A percentile compares a stretch with the other conserved stretches of the same genome.
Evolutionary conservation across 2,329 filamentous ascomycete species (phyloP).

Genomic region (Tolypocladium album): DNA sequence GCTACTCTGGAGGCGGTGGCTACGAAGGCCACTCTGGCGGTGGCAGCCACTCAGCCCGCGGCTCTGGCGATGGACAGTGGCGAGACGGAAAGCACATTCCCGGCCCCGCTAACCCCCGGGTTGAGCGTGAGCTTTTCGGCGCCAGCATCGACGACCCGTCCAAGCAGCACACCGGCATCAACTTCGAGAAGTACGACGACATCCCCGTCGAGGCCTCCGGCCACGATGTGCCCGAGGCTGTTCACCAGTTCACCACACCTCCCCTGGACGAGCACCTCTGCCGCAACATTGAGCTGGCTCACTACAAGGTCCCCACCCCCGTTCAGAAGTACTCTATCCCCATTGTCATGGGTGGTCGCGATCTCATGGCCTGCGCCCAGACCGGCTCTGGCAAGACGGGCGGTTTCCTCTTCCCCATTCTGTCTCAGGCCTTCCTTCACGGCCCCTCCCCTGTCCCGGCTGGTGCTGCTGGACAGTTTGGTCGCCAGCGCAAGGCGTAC

Average conservation of each 20-base stretch:
- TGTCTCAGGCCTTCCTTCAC: conserved; percentile 91
- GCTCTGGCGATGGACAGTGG: conserved; percentile 94
- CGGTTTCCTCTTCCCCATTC: conserved; percentile 97
- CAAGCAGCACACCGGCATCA: conserved; percentile 97
- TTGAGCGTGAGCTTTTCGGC: conserved; percentile 95
- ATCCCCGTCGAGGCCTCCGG: conserved; percentile 97
- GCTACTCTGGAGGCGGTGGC: conserved; percentile 21
- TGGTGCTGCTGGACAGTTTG: conserved; percentile 59
- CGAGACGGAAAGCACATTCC: conserved; percentile 92
- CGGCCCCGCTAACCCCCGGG: conserved; percentile 74
- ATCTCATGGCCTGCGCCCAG: conserved; percentile 99
- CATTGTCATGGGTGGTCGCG: conserved; percentile 95
- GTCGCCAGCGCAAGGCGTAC: conserved; percentile 94
- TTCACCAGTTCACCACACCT: conserved; percentile 83
- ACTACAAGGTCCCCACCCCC: conserved; percentile 91
- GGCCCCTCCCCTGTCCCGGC: conserved; percentile 65
- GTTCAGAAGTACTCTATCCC: conserved; percentile 99
- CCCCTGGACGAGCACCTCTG: conserved; percentile 91
- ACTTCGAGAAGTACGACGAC: conserved; percentile 99
- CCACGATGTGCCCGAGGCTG: conserved; percentile 83
- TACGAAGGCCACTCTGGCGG: conserved; percentile 24
- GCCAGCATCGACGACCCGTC: conserved; percentile 75
- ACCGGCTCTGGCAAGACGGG: conserved; percentile 99
- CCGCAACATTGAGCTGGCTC: conserved; percentile 84
- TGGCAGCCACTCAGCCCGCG: conserved; percentile 49